Base-by-base conservation (phyloP, 192 early-diverging fungal species). In the Gonapodya prolifera region DNA sequence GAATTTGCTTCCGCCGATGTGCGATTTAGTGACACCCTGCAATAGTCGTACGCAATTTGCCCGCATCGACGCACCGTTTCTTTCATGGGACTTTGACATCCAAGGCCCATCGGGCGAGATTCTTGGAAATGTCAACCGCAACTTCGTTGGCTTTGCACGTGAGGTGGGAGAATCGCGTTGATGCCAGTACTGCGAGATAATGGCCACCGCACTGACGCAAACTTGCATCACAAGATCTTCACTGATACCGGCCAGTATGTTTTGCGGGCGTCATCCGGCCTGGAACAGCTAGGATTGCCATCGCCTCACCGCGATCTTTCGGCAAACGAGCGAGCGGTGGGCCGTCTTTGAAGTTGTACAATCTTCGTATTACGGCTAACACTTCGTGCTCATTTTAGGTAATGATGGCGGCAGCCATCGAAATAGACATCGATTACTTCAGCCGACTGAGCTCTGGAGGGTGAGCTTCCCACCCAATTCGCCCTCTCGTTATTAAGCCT, bases 401-500 rank as follows among this genome's bases (percentile, higher is more conserved):
- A 16, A 89, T 90, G 33, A 83, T 97, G 70, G 91, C 91, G 0
- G 91, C 90, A 70, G 95, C 94, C 77, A 86, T 95, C 75, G 91
- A 90, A 23, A 92, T 94, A 70, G 95, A 96, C 78, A 91, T 93
- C 80, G 94, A 96, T 80, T 96, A 94, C 81, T 96, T 94, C 82
- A 89, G 86, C 34, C 80, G 92, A 45, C 92, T 61, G 23, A n/a
- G n/a, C n/a, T 61, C 45, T 16, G 45, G 45, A 61, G 45, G 45
- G 45, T 61, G 45, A 23, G 45, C n/a, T n/a, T n/a, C n/a, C n/a
- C n/a, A n/a, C 23, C 45, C 45, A 61, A 61, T 61, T 61, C 45
- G 8, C 8, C 8, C 23, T 61, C 45, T 8, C 8, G 23, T 16
- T 8, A 16, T 23, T 8, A 16, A 61, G 8, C 45, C 45, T 16